Percentiles rank a stretch among this genome's conserved stretches.
Conservation (phyloP, 371 early-diverging fungal genomes). For the Mucor indicus region DNA sequence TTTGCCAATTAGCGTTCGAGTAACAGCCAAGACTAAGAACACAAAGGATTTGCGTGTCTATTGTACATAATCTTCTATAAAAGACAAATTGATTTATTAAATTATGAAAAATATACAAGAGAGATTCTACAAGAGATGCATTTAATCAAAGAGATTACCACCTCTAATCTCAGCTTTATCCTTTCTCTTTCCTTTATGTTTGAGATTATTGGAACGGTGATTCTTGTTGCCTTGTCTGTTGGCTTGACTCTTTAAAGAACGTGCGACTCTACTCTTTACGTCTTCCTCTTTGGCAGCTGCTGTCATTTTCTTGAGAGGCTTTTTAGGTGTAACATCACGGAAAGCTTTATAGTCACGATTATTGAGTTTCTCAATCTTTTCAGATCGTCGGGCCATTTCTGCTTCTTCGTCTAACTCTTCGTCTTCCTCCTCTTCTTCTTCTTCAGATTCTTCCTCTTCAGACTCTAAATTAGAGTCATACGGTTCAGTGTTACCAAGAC, state of each 20-base stretch:
- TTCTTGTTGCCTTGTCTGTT: slow-evolving; percentile 40
- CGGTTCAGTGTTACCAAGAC: slow-evolving; percentile 41
- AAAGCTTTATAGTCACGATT: slow-evolving; percentile 60
- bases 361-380: slow-evolving; percentile 35
- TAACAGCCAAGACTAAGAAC: too few relatives aligned
- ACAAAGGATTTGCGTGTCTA: too few relatives aligned
- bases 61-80: too few relatives aligned
- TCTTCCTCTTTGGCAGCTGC: slow-evolving; percentile 43
- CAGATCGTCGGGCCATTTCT: slow-evolving; percentile 23
- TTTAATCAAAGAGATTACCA: slow-evolving; percentile 42
- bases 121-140: too few relatives aligned
- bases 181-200: slow-evolving; percentile 58
- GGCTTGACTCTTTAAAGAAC: slow-evolving; percentile 37
- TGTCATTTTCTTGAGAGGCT: slow-evolving; percentile 19
- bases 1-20: too few relatives aligned
- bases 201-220: slow-evolving; percentile 31
- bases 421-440: slow-evolving; percentile 27
- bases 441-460: slow-evolving; percentile 24
- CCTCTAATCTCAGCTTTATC: slow-evolving; percentile 31
- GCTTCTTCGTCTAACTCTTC: slow-evolving; percentile 25
- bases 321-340: slow-evolving; percentile 41
- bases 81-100: too few relatives aligned
- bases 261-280: slow-evolving; percentile 60
- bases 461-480: slow-evolving; percentile 1
- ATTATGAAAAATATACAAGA: too few relatives aligned